phyloP scores from a whole-genome alignment of 2,329 filamentous ascomycete genomes.

The Ceratocystis harringtonii region DNA sequence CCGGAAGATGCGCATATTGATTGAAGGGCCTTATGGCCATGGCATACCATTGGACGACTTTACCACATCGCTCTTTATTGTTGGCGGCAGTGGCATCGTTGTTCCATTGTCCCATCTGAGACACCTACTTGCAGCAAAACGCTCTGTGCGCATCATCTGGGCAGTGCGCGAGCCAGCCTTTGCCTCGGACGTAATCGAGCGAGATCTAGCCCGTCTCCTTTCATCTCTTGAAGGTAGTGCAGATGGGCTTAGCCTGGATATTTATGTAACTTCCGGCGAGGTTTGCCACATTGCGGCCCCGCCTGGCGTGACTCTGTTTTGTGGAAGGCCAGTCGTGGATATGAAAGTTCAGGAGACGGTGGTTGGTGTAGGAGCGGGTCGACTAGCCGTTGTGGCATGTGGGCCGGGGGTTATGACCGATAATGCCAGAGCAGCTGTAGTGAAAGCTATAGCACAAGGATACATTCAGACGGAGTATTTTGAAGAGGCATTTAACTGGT shows the following conservation, averaged over 20 bases:
- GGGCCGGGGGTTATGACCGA: constrained; percentile 33
- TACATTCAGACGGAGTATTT: constrained; percentile 27
- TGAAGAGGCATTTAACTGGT: constrained; percentile 33
- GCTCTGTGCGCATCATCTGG: constrained; percentile 28
- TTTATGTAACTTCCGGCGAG: constrained; percentile 25
- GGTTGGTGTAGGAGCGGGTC: constrained; percentile 19
- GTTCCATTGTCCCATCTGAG: constrained; percentile 29
- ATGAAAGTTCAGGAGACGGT: constrained; percentile 23
- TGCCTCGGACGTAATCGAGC: constrained; percentile 24
- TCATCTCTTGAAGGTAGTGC: not conserved
- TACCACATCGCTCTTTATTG: constrained; percentile 29
- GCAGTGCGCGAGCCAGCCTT: constrained; percentile 30
- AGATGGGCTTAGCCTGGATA: constrained; percentile 20
- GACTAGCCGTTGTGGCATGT: constrained; percentile 31
- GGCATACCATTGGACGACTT: constrained; percentile 27
- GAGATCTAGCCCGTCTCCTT: constrained; percentile 15
- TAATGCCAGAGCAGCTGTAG: constrained; percentile 27
- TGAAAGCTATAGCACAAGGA: constrained; percentile 22
- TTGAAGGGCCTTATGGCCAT: constrained; percentile 34
- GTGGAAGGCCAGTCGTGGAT: constrained; percentile 25
- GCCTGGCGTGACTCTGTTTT: constrained; percentile 19
- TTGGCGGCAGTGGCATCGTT: constrained; percentile 33
- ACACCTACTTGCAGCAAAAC: constrained; percentile 20
- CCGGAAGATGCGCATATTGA: constrained; percentile 25
- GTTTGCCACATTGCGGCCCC: not conserved